Base-by-base conservation (phyloP, 2,329 filamentous ascomycete species). In the Stromatinia cepivora region DNA sequence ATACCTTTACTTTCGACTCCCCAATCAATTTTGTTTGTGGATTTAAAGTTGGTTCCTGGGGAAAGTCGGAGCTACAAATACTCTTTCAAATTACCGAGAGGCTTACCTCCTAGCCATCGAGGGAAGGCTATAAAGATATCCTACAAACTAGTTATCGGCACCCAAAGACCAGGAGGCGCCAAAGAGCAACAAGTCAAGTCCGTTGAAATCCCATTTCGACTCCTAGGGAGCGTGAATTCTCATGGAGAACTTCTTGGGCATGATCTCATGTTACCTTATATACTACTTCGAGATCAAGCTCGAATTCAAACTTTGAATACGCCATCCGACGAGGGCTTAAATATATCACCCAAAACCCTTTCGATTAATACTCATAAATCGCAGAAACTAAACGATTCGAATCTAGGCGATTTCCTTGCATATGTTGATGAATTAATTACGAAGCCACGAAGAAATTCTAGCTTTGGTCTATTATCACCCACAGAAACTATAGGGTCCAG, bases 11-110 rank as follows among this genome's bases (percentile, higher is more conserved):
- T 99, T n/a, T 95, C 92, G 22, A 98, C 94, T 7, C 94, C 94
- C 1, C 95, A 98, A 80, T 97, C 93, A 2, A 92, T 99, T 71
- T 82, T 99, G 17, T 99, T 99, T 79, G 95, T 99, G 66, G 94
- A 99, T 79, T 83, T 99, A 69, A 89, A 91, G 75, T 85, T 99
- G 31, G 90, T 87, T 9, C 94, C 95, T 0, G 95, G 94, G 1
- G 93, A 99, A 80, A 96, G 93, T 79, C 90, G 88, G 75, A 91
- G 89, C 61, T 99, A 91, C 76, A 92, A 91, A 63, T 99, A 97
- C 79, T 87, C 88, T 1, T 97, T 97, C 79, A 90, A 87, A 57
- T 82, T 99, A 67, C 95, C 95, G 0, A 90, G 89, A 76, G 94
- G 94, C 0, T 81, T 99, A n/a, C 95, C 95, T 31, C 94, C 95